A percentile compares a stretch with the other conserved stretches of the same genome.
Evolutionary conservation across 106 monocot genomes (phyloP).

Genomic region (Allium sativum): DNA sequence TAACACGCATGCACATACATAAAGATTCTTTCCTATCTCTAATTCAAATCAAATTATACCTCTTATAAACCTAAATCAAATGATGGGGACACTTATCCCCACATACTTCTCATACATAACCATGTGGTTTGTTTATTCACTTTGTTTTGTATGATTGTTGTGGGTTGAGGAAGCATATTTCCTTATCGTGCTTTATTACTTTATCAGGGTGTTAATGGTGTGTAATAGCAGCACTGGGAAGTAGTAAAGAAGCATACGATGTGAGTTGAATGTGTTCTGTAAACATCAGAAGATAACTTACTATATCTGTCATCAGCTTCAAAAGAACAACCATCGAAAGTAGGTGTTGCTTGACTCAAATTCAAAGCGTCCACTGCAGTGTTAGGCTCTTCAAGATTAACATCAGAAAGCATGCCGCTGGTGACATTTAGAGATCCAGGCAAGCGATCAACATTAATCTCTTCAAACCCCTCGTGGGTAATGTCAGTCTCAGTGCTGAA

Average conservation of each 20-base stretch:
- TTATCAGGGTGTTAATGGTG: not conserved
- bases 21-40: no score
- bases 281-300: conserved; percentile 1
- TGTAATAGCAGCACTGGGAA: not conserved
- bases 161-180: not conserved
- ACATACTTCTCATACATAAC: no score
- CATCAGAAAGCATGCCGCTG: not conserved
- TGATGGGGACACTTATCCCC: no score
- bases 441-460: no score
- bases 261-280: not conserved
- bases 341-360: not conserved
- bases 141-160: no score
- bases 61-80: no score
- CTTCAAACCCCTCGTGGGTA: no score
- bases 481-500: no score
- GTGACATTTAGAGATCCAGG: not conserved
- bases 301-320: not conserved
- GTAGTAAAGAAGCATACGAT: not conserved
- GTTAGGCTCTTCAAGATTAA: not conserved
- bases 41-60: no score
- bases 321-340: not conserved
- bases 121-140: no score
- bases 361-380: not conserved
- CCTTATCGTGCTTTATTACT: not conserved
- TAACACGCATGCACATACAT: no score